Percentiles rank a stretch among this genome's conserved stretches.
Conservation (phyloP, 805 yeast species). For the Priceomyces castillae region DNA sequence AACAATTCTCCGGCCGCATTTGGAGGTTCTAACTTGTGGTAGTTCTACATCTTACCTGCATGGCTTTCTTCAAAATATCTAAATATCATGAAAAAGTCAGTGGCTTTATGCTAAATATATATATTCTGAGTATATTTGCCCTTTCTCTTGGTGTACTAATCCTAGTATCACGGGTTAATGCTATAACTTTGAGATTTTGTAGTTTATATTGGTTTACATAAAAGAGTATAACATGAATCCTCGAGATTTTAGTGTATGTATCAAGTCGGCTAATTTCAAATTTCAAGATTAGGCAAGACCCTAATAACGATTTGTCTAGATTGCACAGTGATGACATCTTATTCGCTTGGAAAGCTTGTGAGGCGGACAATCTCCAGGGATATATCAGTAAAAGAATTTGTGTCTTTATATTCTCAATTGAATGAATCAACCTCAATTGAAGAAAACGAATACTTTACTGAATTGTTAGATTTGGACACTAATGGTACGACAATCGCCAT, state of each 20-base stretch:
- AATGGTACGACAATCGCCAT: slow-evolving; percentile 4
- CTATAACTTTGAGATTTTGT: too few relatives aligned
- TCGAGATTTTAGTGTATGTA: too few relatives aligned
- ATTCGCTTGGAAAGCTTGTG: slow-evolving; percentile 18
- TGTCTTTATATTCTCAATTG: slow-evolving; percentile 27
- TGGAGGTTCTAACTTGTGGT: slow-evolving; percentile 21
- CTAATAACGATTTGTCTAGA: too few relatives aligned
- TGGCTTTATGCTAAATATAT: slow-evolving; percentile 3
- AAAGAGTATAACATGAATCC: too few relatives aligned
- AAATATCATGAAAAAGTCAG: background rate
- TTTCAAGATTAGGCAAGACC: too few relatives aligned
- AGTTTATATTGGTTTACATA: too few relatives aligned
- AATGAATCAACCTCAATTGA: slow-evolving; percentile 17
- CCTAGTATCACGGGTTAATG: too few relatives aligned
- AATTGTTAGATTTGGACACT: slow-evolving; percentile 20
- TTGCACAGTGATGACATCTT: slow-evolving; percentile 1
- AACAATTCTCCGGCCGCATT: slow-evolving; percentile 9
- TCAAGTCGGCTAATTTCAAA: too few relatives aligned
- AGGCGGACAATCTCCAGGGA: slow-evolving; percentile 18
- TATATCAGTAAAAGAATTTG: slow-evolving; percentile 23
- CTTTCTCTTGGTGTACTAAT: too few relatives aligned
- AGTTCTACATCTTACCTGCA: background rate
- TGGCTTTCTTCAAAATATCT: background rate
- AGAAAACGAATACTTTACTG: slow-evolving; percentile 24
- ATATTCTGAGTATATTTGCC: background rate